Conservation (phyloP, 805 yeast genomes). For the Wickerhamiella kurtzmanii region DNA sequence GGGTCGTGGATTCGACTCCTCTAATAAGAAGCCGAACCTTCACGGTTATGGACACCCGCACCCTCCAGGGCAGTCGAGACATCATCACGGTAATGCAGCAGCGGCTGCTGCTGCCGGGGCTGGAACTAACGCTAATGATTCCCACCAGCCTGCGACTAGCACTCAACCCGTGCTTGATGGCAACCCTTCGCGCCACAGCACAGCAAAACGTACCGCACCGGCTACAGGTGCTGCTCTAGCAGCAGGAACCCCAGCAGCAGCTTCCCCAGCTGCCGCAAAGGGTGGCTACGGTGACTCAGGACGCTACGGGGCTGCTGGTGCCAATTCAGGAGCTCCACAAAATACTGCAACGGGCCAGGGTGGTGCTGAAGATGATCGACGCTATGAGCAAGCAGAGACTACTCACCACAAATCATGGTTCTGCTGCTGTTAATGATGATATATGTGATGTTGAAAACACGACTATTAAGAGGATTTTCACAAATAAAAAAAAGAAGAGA, state of each 20-base stretch:
- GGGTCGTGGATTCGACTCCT: slow-evolving; percentile 92
- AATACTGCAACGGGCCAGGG: not conserved
- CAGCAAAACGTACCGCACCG: slow-evolving; percentile 2
- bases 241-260: slow-evolving; percentile 1
- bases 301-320: slow-evolving; percentile 2
- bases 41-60: slow-evolving; percentile 96
- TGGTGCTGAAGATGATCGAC: not conserved
- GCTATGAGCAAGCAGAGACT: not conserved
- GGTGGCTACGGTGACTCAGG: slow-evolving; percentile 2
- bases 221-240: slow-evolving; percentile 4
- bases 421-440: not conserved
- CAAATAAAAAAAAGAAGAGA: not conserved
- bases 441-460: not conserved
- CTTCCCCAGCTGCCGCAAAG: slow-evolving; percentile 6
- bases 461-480: not conserved
- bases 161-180: not conserved
- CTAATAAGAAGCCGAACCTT: slow-evolving; percentile 81
- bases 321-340: not conserved
- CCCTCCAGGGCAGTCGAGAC: slow-evolving; percentile 17
- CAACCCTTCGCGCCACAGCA: slow-evolving; percentile 4
- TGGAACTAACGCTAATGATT: slow-evolving; percentile 8
- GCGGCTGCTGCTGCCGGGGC: slow-evolving; percentile 6
- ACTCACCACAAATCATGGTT: not conserved
- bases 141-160: slow-evolving; percentile 4
- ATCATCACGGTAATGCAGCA: slow-evolving; percentile 12